A percentile compares a stretch with the other conserved stretches of the same genome.
Evolutionary conservation across 441 rosid genomes (phyloP).

Genomic region (Populus tomentosa): DNA sequence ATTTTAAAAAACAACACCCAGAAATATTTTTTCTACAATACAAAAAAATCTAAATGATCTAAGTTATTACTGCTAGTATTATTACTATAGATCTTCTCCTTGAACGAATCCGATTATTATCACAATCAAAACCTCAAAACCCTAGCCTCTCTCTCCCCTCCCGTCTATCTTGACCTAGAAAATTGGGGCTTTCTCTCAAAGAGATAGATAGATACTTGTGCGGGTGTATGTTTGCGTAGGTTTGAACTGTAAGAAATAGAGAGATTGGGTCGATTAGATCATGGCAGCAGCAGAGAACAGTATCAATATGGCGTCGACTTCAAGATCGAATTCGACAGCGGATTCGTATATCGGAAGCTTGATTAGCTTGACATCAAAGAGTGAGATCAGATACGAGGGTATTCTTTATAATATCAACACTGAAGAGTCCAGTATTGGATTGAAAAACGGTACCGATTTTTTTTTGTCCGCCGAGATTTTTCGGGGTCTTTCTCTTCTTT

Average conservation of each 20-base stretch:
- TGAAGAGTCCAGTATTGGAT: conserved; percentile 87
- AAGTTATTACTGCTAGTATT: not conserved
- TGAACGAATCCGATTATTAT: not conserved
- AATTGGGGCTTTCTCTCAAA: not conserved
- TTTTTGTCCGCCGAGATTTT: not conserved
- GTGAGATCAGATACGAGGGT: conserved; percentile 92
- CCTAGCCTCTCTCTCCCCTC: not conserved
- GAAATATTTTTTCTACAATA: too few relatives aligned
- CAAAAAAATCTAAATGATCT: too few relatives aligned
- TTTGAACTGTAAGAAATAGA: not conserved
- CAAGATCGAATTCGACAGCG: conserved; percentile 61
- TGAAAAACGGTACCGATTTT: conserved; percentile 59
- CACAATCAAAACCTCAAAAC: conserved; percentile 9
- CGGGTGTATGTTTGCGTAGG: not conserved
- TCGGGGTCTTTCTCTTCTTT: conserved; percentile 4
- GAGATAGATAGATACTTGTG: not conserved
- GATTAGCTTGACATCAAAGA: conserved; percentile 81
- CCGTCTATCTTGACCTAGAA: not conserved
- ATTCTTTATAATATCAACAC: conserved; percentile 80
- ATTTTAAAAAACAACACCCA: too few relatives aligned
- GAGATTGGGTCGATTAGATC: not conserved
- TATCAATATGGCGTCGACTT: conserved; percentile 25
- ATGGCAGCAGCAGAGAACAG: conserved; percentile 45
- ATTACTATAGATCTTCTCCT: too few relatives aligned
- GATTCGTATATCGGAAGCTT: conserved; percentile 83